Percentiles rank a stretch among this genome's conserved stretches.
phyloP scores from a whole-genome alignment of 2,329 filamentous ascomycete species.

The Arthrobotrys iridis region DNA sequence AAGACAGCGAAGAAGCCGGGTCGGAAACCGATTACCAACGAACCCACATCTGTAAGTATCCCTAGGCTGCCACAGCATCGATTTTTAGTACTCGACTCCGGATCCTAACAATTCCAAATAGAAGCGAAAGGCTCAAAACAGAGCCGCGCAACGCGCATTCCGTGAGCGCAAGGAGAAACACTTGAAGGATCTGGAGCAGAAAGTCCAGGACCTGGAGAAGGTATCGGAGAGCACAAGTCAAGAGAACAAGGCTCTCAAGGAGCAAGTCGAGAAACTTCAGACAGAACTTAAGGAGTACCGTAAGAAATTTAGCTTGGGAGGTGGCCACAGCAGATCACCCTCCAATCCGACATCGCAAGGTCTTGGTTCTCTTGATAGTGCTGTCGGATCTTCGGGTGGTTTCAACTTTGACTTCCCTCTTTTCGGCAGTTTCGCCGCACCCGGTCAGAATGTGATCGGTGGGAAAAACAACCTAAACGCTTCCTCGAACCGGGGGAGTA shows the following conservation, averaged over 20 bases:
- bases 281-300: constrained; percentile 88
- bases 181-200: constrained; percentile 82
- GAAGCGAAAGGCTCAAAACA: constrained; percentile 96
- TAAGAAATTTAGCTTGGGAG: constrained; percentile 75
- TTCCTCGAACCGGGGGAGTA: constrained; percentile 36
- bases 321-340: constrained; percentile 64
- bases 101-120: constrained; percentile 61
- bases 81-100: constrained; percentile 56
- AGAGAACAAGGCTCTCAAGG: constrained; percentile 83
- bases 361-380: constrained; percentile 59
- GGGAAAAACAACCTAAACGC: constrained; percentile 20
- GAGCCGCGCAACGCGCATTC: constrained; percentile 91
- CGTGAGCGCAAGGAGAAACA: constrained; percentile 95
- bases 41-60: constrained; percentile 88
- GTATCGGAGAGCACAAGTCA: constrained; percentile 81
- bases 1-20: constrained; percentile 95
- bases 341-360: constrained; percentile 65
- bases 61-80: background rate
- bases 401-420: constrained; percentile 97
- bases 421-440: constrained; percentile 75
- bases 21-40: constrained; percentile 91
- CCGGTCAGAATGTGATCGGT: constrained; percentile 38
- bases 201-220: constrained; percentile 80
- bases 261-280: constrained; percentile 88
- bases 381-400: constrained; percentile 56